These are phyloP conservation scores for Talaromyces funiculosus DNA, from an alignment of 2,329 filamentous ascomycete genomes.

Conservation along the genomic window DNA sequence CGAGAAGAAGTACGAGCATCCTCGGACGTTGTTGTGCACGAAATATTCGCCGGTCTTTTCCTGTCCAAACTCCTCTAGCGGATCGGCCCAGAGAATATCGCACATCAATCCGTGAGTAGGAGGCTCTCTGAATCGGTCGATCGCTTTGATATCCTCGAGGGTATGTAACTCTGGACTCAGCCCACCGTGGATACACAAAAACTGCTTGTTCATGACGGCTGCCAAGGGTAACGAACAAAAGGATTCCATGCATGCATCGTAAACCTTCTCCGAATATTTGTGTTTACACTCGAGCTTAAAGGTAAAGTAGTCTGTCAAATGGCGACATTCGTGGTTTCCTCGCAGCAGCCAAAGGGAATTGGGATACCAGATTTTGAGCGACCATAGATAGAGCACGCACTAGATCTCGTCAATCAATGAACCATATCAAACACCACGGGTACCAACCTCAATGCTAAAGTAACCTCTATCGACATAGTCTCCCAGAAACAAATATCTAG, in stretches of 20 bases:
- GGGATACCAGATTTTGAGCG: slow-evolving; percentile 97
- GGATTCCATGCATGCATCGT: slow-evolving; percentile 97
- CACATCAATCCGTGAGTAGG: slow-evolving; percentile 98
- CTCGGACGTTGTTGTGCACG: slow-evolving; percentile 95
- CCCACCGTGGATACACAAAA: slow-evolving; percentile 95
- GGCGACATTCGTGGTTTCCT: slow-evolving; percentile 97
- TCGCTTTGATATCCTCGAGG: slow-evolving; percentile 85
- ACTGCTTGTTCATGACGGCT: slow-evolving; percentile 99
- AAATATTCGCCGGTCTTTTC: slow-evolving; percentile 98
- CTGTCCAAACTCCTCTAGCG: slow-evolving; percentile 95
- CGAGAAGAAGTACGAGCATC: slow-evolving; percentile 98
- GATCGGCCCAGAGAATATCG: slow-evolving; percentile 98
- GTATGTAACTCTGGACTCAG: slow-evolving; percentile 94
- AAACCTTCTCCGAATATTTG: slow-evolving; percentile 95
- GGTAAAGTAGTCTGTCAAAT: slow-evolving; percentile 99
- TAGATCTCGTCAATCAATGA: slow-evolving; percentile 33
- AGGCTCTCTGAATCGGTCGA: slow-evolving; percentile 95
- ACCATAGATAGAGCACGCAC: slow-evolving; percentile 97
- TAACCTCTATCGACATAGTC: slow-evolving; percentile 98
- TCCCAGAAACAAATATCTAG: slow-evolving; percentile 90
- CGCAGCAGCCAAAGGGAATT: slow-evolving; percentile 95
- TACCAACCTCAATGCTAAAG: slow-evolving; percentile 85
- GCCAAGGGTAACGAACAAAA: slow-evolving; percentile 92
- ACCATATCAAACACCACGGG: neutral
- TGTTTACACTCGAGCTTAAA: slow-evolving; percentile 99